A percentile compares a stretch with the other conserved stretches of the same genome.
phyloP scores from a whole-genome alignment of 1,284 basidiomycete genomes.

The Phylloboletellus chloephorus region DNA sequence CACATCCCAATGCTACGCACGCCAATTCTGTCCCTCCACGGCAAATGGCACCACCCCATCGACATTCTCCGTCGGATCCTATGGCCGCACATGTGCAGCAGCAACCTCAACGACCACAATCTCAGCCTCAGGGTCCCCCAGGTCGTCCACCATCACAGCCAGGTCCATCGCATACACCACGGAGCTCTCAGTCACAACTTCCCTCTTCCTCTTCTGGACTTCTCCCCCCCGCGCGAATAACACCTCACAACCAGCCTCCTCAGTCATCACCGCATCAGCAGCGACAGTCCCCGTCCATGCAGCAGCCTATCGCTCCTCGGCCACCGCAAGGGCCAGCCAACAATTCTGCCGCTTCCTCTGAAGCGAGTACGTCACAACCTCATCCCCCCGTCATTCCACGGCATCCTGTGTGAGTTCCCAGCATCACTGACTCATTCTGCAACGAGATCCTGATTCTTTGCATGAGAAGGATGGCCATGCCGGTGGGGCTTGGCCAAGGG shows the following conservation, averaged over 20 bases:
- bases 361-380: slow-evolving; percentile 25
- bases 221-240: slow-evolving; percentile 27
- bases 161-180: slow-evolving; percentile 36
- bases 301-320: slow-evolving; percentile 36
- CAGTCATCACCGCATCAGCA: slow-evolving; percentile 33
- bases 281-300: slow-evolving; percentile 33
- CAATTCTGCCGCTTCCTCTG: slow-evolving; percentile 22
- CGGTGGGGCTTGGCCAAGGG: slow-evolving; percentile 54
- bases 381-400: slow-evolving; percentile 24
- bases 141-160: slow-evolving; percentile 35
- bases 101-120: slow-evolving; percentile 44
- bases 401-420: slow-evolving; percentile 28
- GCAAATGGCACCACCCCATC: slow-evolving; percentile 35
- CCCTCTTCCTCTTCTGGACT: slow-evolving; percentile 30
- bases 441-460: slow-evolving; percentile 15
- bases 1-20: slow-evolving; percentile 34
- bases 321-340: slow-evolving; percentile 28
- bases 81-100: slow-evolving; percentile 34
- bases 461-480: slow-evolving; percentile 23
- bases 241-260: slow-evolving; percentile 29
- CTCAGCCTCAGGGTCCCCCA: slow-evolving; percentile 42
- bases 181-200: slow-evolving; percentile 30
- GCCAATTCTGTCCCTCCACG: slow-evolving; percentile 29
- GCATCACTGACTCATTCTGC: not conserved
- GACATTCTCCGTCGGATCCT: slow-evolving; percentile 40